Conservation (phyloP, 2,329 filamentous ascomycete species). For the Didymella pomorum region DNA sequence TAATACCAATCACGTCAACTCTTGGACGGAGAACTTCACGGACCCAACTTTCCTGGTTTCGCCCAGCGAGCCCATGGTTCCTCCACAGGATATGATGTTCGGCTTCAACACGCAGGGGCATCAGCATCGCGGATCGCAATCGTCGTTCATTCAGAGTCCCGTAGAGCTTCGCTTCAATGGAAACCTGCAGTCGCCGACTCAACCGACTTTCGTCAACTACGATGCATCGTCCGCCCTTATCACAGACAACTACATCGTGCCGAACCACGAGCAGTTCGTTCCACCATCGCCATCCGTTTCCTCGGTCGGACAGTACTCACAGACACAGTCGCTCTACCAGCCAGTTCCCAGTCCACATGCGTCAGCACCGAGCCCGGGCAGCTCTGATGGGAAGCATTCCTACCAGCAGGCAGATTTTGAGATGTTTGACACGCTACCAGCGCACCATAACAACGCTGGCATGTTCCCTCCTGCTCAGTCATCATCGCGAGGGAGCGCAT, state of each 20-base stretch:
- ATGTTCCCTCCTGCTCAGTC: constrained; percentile 5
- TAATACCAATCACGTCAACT: constrained; percentile 29
- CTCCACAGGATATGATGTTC: constrained; percentile 37
- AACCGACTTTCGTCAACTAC: constrained; percentile 41
- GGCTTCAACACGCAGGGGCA: constrained; percentile 27
- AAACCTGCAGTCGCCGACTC: constrained; percentile 37
- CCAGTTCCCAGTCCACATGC: constrained; percentile 33
- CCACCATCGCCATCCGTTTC: constrained; percentile 37
- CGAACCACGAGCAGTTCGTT: constrained; percentile 24
- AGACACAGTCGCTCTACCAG: constrained; percentile 31
- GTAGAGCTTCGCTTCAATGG: constrained; percentile 34
- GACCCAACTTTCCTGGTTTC: constrained; percentile 39
- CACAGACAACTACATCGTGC: constrained; percentile 35
- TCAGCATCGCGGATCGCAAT: constrained; percentile 23
- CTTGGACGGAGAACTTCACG: constrained; percentile 39
- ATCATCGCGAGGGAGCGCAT: constrained; percentile 18
- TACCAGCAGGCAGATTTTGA: constrained; percentile 38
- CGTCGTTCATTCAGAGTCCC: constrained; percentile 28
- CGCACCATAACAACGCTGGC: background rate
- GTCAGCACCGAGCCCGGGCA: constrained; percentile 41
- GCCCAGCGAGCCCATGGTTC: constrained; percentile 38
- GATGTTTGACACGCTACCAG: constrained; percentile 31
- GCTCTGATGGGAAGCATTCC: constrained; percentile 40
- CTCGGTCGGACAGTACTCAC: constrained; percentile 28
- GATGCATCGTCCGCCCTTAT: constrained; percentile 36